Evolutionary conservation across 495 filamentous ascomycete species (phyloP).

Genomic region (Cetradonia linearis): DNA sequence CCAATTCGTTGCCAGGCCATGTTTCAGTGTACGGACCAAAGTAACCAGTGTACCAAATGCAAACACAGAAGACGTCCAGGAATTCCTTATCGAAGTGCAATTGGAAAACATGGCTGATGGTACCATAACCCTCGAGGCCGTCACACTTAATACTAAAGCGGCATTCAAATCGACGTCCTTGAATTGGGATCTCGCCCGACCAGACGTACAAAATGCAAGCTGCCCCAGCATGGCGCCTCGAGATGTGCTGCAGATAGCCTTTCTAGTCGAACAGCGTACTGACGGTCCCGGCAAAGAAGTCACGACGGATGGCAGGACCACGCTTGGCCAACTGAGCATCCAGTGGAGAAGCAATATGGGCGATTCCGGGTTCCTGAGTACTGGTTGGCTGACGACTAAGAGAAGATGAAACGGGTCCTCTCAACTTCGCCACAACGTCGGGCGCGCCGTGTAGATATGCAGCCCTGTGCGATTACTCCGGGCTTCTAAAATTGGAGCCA

Average conservation of each 20-base stretch:
- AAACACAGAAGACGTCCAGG: constrained; percentile 38
- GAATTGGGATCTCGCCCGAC: constrained; percentile 43
- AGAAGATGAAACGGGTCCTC: constrained; percentile 31
- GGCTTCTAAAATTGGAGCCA: not conserved
- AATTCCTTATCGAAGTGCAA: constrained; percentile 78
- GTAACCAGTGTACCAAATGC: constrained; percentile 47
- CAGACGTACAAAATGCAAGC: constrained; percentile 26
- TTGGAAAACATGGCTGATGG: constrained; percentile 75
- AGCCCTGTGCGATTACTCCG: not conserved
- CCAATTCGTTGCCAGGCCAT: constrained; percentile 86
- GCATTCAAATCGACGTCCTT: constrained; percentile 48
- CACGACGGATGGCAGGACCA: constrained; percentile 49
- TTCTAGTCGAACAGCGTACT: constrained; percentile 63
- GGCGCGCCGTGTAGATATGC: not conserved
- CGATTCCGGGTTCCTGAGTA: constrained; percentile 75
- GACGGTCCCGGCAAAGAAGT: constrained; percentile 41
- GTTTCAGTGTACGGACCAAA: constrained; percentile 85
- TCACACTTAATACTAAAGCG: constrained; percentile 42
- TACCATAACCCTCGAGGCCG: constrained; percentile 35
- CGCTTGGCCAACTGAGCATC: constrained; percentile 73
- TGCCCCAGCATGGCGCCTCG: constrained; percentile 66
- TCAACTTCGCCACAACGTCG: not conserved
- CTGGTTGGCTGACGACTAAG: constrained; percentile 66
- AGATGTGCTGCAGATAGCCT: constrained; percentile 87
- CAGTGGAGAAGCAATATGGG: constrained; percentile 88